These are phyloP conservation scores for Solanum corneliomulleri DNA, from an alignment of 257 asterid species.

Conservation along the genomic window DNA sequence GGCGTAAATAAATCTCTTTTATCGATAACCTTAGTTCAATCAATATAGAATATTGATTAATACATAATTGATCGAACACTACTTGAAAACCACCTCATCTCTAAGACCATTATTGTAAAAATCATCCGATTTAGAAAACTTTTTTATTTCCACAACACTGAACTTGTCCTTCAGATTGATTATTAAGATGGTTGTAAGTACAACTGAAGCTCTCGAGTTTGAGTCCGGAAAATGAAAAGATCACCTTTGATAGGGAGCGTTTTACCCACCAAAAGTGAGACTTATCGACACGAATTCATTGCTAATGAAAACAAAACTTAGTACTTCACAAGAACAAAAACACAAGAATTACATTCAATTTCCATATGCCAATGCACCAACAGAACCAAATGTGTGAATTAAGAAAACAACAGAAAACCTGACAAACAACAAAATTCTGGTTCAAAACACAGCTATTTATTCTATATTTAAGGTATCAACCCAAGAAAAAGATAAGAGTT, in stretches of 20 bases:
- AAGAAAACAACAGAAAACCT: not conserved
- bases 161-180: not conserved
- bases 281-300: not conserved
- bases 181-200: not conserved
- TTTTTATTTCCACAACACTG: not conserved
- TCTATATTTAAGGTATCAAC: not conserved
- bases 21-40: not conserved
- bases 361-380: not conserved
- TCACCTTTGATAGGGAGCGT: not conserved
- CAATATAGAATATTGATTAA: not conserved
- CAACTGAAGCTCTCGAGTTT: not conserved
- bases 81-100: not conserved
- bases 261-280: not conserved
- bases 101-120: not conserved
- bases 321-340: not conserved
- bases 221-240: not conserved
- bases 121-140: not conserved
- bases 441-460: not conserved
- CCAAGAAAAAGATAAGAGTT: not conserved
- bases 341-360: not conserved
- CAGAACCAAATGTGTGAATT: not conserved
- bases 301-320: not conserved
- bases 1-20: not conserved
- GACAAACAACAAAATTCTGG: not conserved
- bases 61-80: not conserved